Evolutionary conservation across 371 early-diverging fungal genomes (phyloP).

Genomic region (Rhizopus stolonifer): DNA sequence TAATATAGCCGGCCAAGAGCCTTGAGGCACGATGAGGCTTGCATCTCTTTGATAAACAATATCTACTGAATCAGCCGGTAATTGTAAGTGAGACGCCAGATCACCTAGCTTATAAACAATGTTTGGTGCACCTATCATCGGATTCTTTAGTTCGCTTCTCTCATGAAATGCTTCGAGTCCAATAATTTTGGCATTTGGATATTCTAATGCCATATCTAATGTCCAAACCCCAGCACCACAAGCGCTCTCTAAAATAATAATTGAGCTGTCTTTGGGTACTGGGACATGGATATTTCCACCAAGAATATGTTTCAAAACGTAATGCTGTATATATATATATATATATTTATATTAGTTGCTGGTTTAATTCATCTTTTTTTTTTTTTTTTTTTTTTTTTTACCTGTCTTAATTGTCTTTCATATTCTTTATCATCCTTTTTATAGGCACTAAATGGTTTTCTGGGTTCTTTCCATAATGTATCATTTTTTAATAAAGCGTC

Average conservation of each 20-base stretch:
- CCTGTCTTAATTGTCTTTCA: conserved; percentile 29
- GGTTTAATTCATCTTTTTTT: neutral
- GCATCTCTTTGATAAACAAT: conserved; percentile 57
- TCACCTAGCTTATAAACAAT: conserved; percentile 29
- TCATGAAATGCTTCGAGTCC: conserved; percentile 21
- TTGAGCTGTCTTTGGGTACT: conserved; percentile 3
- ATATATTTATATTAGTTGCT: neutral
- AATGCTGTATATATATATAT: conserved; percentile 27
- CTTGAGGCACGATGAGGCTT: conserved; percentile 37
- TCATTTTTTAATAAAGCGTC: neutral
- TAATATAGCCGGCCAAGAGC: conserved; percentile 41
- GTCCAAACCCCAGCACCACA: conserved; percentile 35
- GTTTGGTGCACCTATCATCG: conserved; percentile 14
- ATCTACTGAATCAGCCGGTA: conserved; percentile 51
- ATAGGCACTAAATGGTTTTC: conserved; percentile 15
- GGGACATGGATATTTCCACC: conserved; percentile 26
- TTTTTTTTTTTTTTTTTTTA: too few species aligned
- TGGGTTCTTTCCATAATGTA: conserved; percentile 1
- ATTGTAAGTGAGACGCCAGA: conserved; percentile 16
- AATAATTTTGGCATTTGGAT: conserved; percentile 28
- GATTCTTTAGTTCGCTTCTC: conserved; percentile 1
- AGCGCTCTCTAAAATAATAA: conserved; percentile 17
- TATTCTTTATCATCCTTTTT: conserved; percentile 27
- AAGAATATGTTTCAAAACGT: conserved; percentile 26
- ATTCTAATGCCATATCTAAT: conserved; percentile 24